Conservation (phyloP, 2,329 filamentous ascomycete species). For the Colletotrichum sp. region DNA sequence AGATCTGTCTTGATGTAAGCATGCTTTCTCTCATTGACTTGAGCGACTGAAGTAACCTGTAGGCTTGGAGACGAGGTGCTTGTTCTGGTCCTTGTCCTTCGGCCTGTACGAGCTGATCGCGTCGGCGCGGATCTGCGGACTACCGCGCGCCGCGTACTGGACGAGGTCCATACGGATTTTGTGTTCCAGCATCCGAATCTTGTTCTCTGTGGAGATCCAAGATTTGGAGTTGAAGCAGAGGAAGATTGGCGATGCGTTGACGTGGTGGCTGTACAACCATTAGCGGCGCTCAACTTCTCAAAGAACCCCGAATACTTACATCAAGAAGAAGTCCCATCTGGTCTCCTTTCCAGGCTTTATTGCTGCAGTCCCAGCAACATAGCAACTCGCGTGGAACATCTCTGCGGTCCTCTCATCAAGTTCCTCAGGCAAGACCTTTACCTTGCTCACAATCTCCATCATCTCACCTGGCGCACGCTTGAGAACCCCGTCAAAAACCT, state of each 20-base stretch:
- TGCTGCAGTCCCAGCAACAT: slow-evolving; percentile 57
- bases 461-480: slow-evolving; percentile 67
- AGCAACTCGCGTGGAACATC: slow-evolving; percentile 71
- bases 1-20: slow-evolving; percentile 35
- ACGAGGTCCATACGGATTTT: slow-evolving; percentile 78
- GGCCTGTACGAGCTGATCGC: slow-evolving; percentile 67
- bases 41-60: slow-evolving; percentile 34
- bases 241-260: slow-evolving; percentile 78
- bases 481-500: slow-evolving; percentile 73
- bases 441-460: slow-evolving; percentile 63
- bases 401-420: slow-evolving; percentile 59
- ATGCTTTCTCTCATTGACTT: not conserved
- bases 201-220: slow-evolving; percentile 66
- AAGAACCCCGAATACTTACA: slow-evolving; percentile 41
- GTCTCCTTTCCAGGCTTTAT: slow-evolving; percentile 67
- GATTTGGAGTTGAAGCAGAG: slow-evolving; percentile 64
- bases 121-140: slow-evolving; percentile 63
- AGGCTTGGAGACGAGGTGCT: slow-evolving; percentile 48
- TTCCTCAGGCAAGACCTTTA: slow-evolving; percentile 59
- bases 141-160: slow-evolving; percentile 73
- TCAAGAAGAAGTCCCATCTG: slow-evolving; percentile 82
- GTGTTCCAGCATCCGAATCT: slow-evolving; percentile 78
- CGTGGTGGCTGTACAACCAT: slow-evolving; percentile 65
- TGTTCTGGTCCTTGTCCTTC: slow-evolving; percentile 37
- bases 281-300: not conserved